Base-by-base conservation (phyloP, 2,329 filamentous ascomycete genomes). In the Aureobasidium sp. region DNA sequence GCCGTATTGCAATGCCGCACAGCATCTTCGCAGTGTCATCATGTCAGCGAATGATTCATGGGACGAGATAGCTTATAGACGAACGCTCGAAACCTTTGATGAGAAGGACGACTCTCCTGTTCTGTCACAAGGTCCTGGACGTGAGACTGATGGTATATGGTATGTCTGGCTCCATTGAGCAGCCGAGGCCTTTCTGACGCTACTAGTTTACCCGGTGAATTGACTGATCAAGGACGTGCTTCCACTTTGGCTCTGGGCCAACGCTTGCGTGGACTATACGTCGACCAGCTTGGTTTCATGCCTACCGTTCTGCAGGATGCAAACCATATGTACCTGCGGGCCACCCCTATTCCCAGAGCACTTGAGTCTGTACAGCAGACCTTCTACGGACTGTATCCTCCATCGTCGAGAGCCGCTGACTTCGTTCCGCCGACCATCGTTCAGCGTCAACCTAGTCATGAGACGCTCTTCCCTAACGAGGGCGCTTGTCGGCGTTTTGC, bases 1-100 rank as follows among this genome's bases (percentile, higher is more conserved):
- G 94, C 91, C 94, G 1, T 97, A 97, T 76, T 99, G 94, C 77
- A 83, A 84, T 66, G 84, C 87, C 61, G 89, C 89, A 27, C 83
- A 85, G 63, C 86, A 87, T 66, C 82, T 97, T 71, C 84, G 80
- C 30, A 82, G 83, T 63, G 80, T 84, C 63, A 80, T 86, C 29
- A 77, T 84, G 65, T 77, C 77, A 42, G 81, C 76, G 49, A 79
- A 80, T 61, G 80, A 80, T 68, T 71, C 76, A 58, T 87, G 83
- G 83, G 81, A 85, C 67, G 76, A 76, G 1, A 77, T 88, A 63
- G 78, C 81, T 67, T 88, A 84, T 76, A 78, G 86, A 67, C 84
- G 91, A 64, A 85, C 88, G 50, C 81, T 97, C 51, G 94, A 99
- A 75, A 89, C 88, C 0, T 94, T 97, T 72, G 67, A 68, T 32